Base-by-base conservation (phyloP, 352 stramenopile genomes). In the Globisporangium ultimum region DNA sequence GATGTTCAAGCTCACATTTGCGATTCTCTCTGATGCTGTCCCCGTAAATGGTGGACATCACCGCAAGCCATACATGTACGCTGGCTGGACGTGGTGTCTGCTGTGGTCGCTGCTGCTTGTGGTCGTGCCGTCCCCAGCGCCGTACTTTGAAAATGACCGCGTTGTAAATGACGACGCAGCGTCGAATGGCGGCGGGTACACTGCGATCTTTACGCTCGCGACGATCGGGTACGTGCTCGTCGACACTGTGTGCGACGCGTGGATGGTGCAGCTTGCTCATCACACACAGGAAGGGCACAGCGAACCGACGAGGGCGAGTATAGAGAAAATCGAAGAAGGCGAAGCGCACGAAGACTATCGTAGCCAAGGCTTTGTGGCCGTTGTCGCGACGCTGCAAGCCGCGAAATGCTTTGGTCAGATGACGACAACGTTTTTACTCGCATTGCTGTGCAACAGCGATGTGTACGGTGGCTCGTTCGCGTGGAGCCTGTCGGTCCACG, bases 361-460 rank as follows among this genome's bases (percentile, higher is more conserved):
- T 32, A 32, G 5, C 24, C 24, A 32, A 32, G 24, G 24, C 24
- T 32, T 5, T 32, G 24, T 32, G 22, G 40, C 42, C 2, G 43
- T 61, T 9, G 64, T 91, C 50, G 69, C 74, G 11, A 78, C 69
- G 3, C 61, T 80, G 1, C 72, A 75, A 22, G 68, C 68, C 24
- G 66, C 65, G 14, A 62, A 74, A 10, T 84, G 76, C 62, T 9
- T 65, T 2, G 70, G 65, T 7, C 69, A 86, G 38, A 77, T 72
- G 24, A 36, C 68, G 1, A 63, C 69, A 66, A 78, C 66, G 48
- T 73, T 86, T 40, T 53, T 88, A 9, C 60, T 75, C 2, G 61
- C 72, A 2, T 57, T 90, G 40, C 68, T 88, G 18, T 87, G 77
- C 69, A 87, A 83, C 42, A 79, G 71, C 51, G 52, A 65, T 28